These are phyloP conservation scores for Eutrema japonicum DNA, from an alignment of 345 rosid genomes.

Conservation along the genomic window DNA sequence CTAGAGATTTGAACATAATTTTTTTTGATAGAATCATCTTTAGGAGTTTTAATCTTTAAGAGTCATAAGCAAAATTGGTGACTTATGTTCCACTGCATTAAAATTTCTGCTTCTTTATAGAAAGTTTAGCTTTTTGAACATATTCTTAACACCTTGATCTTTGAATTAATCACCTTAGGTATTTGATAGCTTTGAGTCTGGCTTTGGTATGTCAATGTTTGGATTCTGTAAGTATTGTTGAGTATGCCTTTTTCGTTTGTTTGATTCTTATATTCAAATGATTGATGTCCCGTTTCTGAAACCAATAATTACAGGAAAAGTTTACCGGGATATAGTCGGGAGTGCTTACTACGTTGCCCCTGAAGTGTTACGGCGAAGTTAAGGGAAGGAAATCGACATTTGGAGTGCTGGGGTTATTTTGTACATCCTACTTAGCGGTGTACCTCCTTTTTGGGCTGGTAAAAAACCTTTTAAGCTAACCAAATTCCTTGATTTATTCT, in stretches of 20 bases:
- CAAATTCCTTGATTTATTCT: background rate
- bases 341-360: constrained; percentile 98
- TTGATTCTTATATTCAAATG: constrained; percentile 20
- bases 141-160: background rate
- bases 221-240: background rate
- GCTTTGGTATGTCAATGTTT: background rate
- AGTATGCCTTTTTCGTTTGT: background rate
- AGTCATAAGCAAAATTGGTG: background rate
- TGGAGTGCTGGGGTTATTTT: constrained; percentile 96
- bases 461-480: constrained; percentile 36
- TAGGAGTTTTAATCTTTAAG: background rate
- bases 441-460: constrained; percentile 99
- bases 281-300: constrained; percentile 3
- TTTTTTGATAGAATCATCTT: constrained; percentile 1
- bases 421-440: constrained; percentile 88
- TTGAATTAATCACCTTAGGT: background rate
- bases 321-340: constrained; percentile 73
- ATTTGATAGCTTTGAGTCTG: background rate
- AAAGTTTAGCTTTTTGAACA: constrained; percentile 8
- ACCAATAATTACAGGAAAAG: constrained; percentile 58
- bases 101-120: background rate
- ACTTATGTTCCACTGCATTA: background rate
- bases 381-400: constrained; percentile 89
- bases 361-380: constrained; percentile 77
- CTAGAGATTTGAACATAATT: background rate